A percentile compares a stretch with the other conserved stretches of the same genome.
Conservation (phyloP, 345 rosid genomes). For the Populus davidiana region DNA sequence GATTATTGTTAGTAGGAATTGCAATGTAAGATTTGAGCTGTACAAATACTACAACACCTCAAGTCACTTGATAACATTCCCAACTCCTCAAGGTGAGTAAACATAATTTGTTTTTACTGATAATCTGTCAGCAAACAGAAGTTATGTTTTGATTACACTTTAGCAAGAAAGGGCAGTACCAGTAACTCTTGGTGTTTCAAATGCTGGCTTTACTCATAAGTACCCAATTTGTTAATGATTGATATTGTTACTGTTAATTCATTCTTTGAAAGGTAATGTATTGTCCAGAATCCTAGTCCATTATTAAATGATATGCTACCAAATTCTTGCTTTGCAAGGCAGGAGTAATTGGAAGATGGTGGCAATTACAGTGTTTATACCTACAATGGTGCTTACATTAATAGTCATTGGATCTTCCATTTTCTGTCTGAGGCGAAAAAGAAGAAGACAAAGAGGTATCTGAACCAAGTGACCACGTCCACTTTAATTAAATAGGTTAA, state of each 20-base stretch:
- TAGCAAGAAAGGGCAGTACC: too few species aligned
- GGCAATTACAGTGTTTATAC: slow-evolving; percentile 10
- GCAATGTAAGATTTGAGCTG: slow-evolving; percentile 39
- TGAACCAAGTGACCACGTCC: background rate
- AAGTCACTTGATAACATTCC: slow-evolving; percentile 1
- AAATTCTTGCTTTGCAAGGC: background rate
- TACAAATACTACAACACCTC: slow-evolving; percentile 30
- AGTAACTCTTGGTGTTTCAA: background rate
- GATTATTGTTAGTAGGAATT: slow-evolving; percentile 27
- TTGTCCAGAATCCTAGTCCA: too few species aligned
- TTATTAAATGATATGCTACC: too few species aligned
- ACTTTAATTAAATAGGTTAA: background rate
- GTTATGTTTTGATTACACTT: background rate
- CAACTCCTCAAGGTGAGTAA: slow-evolving; percentile 20
- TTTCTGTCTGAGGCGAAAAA: slow-evolving; percentile 9
- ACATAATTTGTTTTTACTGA: background rate
- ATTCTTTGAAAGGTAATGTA: too few species aligned
- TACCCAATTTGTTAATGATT: background rate
- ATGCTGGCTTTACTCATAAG: background rate
- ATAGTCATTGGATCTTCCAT: slow-evolving; percentile 18
- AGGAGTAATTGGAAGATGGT: slow-evolving; percentile 29
- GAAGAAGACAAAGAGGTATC: slow-evolving; percentile 21
- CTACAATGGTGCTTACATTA: background rate
- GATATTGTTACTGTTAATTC: too few species aligned
- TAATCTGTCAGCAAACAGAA: background rate